phyloP scores from a whole-genome alignment of 768 basidiomycete genomes.

The Calocera cornea region DNA sequence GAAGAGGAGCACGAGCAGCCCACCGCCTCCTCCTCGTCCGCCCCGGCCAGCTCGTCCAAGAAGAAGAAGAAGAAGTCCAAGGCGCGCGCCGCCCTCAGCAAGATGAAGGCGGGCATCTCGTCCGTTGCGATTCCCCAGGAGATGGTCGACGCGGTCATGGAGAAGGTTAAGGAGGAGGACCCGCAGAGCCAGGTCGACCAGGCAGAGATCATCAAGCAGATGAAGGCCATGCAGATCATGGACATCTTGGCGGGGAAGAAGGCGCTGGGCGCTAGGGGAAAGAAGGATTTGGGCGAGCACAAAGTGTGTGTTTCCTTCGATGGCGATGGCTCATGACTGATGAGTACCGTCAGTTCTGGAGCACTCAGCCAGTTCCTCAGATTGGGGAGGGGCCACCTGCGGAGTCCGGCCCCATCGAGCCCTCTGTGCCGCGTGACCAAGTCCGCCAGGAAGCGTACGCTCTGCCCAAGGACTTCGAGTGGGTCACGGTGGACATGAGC shows the following conservation, averaged over 20 bases:
- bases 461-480: slow-evolving; percentile 85
- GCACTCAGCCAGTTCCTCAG: slow-evolving; percentile 93
- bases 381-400: slow-evolving; percentile 48
- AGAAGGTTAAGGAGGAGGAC: slow-evolving; percentile 49
- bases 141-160: slow-evolving; percentile 52
- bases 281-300: slow-evolving; percentile 74
- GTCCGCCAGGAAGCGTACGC: slow-evolving; percentile 80
- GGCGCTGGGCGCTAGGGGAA: slow-evolving; percentile 58
- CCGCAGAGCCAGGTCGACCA: slow-evolving; percentile 37
- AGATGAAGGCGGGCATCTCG: slow-evolving; percentile 39
- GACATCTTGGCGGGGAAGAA: slow-evolving; percentile 74
- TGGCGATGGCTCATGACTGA: slow-evolving; percentile 8
- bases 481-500: slow-evolving; percentile 68
- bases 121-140: slow-evolving; percentile 43
- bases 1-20: slow-evolving; percentile 20
- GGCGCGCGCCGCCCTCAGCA: slow-evolving; percentile 28
- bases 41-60: slow-evolving; percentile 35
- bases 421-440: slow-evolving; percentile 56
- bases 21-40: slow-evolving; percentile 1
- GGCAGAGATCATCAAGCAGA: slow-evolving; percentile 50
- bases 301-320: slow-evolving; percentile 41
- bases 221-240: slow-evolving; percentile 71
- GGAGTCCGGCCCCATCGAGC: slow-evolving; percentile 82
- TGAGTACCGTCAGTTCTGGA: slow-evolving; percentile 64
- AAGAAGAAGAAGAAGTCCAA: slow-evolving; percentile 87